phyloP scores from a whole-genome alignment of 306 rosid species.

The Lagenaria siceraria region DNA sequence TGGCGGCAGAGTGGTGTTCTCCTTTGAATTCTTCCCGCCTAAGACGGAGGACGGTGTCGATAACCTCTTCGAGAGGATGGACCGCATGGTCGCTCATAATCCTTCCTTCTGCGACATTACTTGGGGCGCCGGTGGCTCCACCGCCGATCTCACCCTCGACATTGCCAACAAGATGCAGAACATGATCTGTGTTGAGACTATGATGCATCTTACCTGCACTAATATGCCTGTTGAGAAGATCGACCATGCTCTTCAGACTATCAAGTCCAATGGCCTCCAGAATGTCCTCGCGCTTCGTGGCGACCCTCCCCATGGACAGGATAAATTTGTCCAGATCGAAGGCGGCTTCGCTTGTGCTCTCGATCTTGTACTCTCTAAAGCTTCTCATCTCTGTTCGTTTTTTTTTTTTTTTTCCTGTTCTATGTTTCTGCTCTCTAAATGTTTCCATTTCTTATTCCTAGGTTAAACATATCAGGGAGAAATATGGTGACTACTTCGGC shows the following conservation, averaged over 20 bases:
- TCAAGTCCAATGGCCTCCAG: slow-evolving; percentile 81
- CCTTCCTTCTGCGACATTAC: slow-evolving; percentile 92
- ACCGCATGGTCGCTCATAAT: slow-evolving; percentile 86
- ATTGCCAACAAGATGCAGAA: slow-evolving; percentile 93
- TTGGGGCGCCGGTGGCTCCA: slow-evolving; percentile 97
- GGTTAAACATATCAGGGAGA: slow-evolving; percentile 73
- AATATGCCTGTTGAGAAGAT: slow-evolving; percentile 94
- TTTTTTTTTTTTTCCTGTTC: not conserved
- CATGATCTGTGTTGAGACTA: slow-evolving; percentile 71
- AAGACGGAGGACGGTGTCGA: slow-evolving; percentile 95
- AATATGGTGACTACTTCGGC: slow-evolving; percentile 87
- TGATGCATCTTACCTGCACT: slow-evolving; percentile 98
- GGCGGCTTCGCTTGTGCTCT: slow-evolving; percentile 96
- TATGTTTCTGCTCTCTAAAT: not conserved
- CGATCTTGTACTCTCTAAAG: slow-evolving; percentile 42
- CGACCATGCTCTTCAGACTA: slow-evolving; percentile 75
- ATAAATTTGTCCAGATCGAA: slow-evolving; percentile 71
- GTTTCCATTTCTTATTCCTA: slow-evolving; percentile 1
- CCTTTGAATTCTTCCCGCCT: slow-evolving; percentile 89
- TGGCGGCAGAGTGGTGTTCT: slow-evolving; percentile 57
- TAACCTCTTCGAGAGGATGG: slow-evolving; percentile 87
- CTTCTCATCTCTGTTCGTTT: not conserved
- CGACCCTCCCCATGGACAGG: slow-evolving; percentile 98
- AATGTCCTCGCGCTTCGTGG: slow-evolving; percentile 96
- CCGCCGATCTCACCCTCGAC: slow-evolving; percentile 83